Conservation (phyloP, 176 grass and related monocot genomes). For the Triticum urartu region DNA sequence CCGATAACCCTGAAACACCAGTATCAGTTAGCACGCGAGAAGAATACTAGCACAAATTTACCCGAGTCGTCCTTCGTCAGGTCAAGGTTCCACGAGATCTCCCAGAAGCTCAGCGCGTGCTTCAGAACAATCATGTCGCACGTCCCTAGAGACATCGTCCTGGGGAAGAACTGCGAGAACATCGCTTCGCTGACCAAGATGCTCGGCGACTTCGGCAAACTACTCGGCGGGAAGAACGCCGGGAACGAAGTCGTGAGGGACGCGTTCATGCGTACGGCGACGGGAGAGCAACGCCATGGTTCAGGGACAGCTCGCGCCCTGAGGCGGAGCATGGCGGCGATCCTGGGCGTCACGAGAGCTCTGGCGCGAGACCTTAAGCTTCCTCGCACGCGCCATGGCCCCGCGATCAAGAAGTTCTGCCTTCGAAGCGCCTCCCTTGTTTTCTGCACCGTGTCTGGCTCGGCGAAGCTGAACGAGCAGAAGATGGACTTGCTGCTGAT, state of each 20-base stretch:
- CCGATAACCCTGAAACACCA: not conserved
- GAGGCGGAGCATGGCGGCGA: not conserved
- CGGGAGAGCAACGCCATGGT: not conserved
- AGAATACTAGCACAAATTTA: not conserved
- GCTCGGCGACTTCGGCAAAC: conserved; percentile 29
- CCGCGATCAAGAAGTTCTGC: conserved; percentile 27
- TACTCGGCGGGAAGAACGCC: not conserved
- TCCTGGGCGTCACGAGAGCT: conserved; percentile 2
- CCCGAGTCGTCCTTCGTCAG: conserved; percentile 34
- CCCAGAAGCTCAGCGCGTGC: conserved; percentile 13
- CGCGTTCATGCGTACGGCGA: not conserved
- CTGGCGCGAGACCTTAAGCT: conserved; percentile 26
- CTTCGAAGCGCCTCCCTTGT: conserved; percentile 35
- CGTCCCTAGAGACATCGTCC: conserved; percentile 25
- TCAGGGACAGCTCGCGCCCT: no score
- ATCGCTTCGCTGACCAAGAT: conserved; percentile 35
- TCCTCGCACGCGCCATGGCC: not conserved
- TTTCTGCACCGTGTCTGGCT: conserved; percentile 65
- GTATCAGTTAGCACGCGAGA: not conserved
- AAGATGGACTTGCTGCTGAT: conserved; percentile 55
- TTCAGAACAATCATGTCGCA: conserved; percentile 40
- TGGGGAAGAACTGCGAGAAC: conserved; percentile 23
- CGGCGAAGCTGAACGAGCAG: conserved; percentile 32
- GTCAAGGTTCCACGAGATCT: conserved; percentile 29
- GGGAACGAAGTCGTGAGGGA: not conserved